Conservation (phyloP, 2,329 filamentous ascomycete genomes). For the Penicillium sp. region DNA sequence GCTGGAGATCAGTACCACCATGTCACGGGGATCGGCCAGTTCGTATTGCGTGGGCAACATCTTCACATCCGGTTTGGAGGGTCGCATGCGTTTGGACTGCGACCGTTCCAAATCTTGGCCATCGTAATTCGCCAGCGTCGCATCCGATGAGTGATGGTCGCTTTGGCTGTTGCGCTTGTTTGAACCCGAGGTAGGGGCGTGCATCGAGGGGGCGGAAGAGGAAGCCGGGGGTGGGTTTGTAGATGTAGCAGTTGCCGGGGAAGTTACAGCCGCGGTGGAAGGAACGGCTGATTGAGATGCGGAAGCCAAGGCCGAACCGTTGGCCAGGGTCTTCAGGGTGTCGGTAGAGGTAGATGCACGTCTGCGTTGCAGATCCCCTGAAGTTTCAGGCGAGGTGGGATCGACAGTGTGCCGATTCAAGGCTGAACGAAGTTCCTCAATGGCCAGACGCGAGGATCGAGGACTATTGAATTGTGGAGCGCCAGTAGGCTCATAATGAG, state of each 20-base stretch:
- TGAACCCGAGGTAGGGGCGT: conserved; percentile 30
- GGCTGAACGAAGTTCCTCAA: conserved; percentile 43
- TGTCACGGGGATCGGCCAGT: conserved; percentile 74
- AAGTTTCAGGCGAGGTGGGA: conserved; percentile 32
- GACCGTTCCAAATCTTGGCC: conserved; percentile 32
- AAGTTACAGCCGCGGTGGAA: conserved; percentile 12
- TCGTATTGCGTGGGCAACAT: conserved; percentile 70
- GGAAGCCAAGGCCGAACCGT: conserved; percentile 19
- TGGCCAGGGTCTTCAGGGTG: conserved; percentile 6
- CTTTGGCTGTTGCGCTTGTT: conserved; percentile 38
- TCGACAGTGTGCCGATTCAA: conserved; percentile 41
- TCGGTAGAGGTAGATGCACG: conserved; percentile 32
- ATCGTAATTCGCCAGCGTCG: conserved; percentile 20
- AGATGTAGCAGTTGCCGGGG: conserved; percentile 15
- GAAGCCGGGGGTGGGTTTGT: conserved; percentile 19
- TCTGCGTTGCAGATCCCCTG: conserved; percentile 36
- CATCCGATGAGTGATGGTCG: conserved; percentile 25
- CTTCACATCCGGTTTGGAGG: conserved; percentile 50
- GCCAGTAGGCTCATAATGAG: conserved; percentile 34
- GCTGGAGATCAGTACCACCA: conserved; percentile 86
- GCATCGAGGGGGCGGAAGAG: conserved; percentile 30
- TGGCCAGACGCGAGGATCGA: conserved; percentile 38
- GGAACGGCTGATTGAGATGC: conserved; percentile 16
- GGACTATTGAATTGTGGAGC: conserved; percentile 34
- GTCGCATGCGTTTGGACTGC: conserved; percentile 48